A percentile compares a stretch with the other conserved stretches of the same genome.
Conservation (phyloP, 345 rosid genomes). For the Ailanthus altissimus region DNA sequence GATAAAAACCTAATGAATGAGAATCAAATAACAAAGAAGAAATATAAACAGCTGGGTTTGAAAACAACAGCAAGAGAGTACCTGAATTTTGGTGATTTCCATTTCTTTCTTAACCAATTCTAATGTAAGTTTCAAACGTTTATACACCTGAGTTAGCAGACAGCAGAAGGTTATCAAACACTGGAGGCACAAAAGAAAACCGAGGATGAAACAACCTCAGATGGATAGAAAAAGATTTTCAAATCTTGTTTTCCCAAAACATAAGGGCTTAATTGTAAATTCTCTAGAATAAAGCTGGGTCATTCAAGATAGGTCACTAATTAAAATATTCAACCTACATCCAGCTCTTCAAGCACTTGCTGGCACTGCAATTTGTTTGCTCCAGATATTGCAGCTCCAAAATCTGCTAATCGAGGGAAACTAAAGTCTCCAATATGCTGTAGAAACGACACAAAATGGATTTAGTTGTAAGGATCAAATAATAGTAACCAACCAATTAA, state of each 20-base stretch:
- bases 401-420: conserved; percentile 89
- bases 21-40: conserved; percentile 18
- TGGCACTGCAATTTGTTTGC: conserved; percentile 85
- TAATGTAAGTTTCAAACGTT: conserved; percentile 79
- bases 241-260: neutral
- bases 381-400: conserved; percentile 98
- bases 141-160: conserved; percentile 61
- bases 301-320: conserved; percentile 10
- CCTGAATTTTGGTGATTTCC: conserved; percentile 99
- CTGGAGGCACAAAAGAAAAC: neutral
- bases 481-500: neutral
- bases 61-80: conserved; percentile 27
- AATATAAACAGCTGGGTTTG: conserved; percentile 4
- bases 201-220: conserved; percentile 1
- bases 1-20: neutral
- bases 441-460: conserved; percentile 24
- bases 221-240: neutral
- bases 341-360: conserved; percentile 95
- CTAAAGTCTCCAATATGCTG: conserved; percentile 98
- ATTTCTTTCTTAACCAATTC: conserved; percentile 94
- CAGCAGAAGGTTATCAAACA: neutral
- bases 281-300: neutral
- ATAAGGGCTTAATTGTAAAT: neutral
- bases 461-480: neutral
- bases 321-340: conserved; percentile 55